Evolutionary conservation across 2,329 filamentous ascomycete genomes (phyloP), one percentile per base, ranked within the genome.

Genomic region (Fusarium tupiense): DNA sequence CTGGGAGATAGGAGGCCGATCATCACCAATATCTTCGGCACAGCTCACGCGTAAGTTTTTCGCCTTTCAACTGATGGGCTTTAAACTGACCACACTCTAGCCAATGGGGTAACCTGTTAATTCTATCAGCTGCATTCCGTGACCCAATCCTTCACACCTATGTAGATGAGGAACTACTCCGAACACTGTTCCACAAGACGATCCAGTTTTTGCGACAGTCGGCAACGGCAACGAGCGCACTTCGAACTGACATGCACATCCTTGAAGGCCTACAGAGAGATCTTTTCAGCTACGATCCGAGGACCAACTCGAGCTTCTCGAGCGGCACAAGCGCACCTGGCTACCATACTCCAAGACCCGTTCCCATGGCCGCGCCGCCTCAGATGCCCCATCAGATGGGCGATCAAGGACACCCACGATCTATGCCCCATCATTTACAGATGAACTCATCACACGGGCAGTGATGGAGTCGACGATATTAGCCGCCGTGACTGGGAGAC

Each of bases 1-100:
- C 86, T 93, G 33, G 86, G 89, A 22, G 83, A 85, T n/a, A 83
- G 89, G 70, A 90, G 94, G 37, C 90, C 93, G 14, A 92, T 98
- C 59, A 91, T 98, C 63, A 98, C 96, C n/a, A 98, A 98, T 78
- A 92, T 98, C 31, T 97, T 98, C 83, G 95, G 96, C 60, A 98
- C 96, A 24, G 93, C 95, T 71, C 96, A 98, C 87, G 95, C 96
- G 94, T 97, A 93, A 90, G 94, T 91, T 19, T 41, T 43, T 26
- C 38, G 20, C 53, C 62, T 24, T 16, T 16, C 35, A 12, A 52
- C 20, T 17, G 9, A n/a, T 24, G 20, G 10, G 19, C 35, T 3
- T 43, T 20, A 43, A 52, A 56, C 77, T 80, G 52, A 79, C 50
- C 26, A 33, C 17, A 10, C 29, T 38, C 24, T 37, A 97, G 95